Evolutionary conservation across 2,329 filamentous ascomycete genomes (phyloP).

Genomic region (Ophiostoma sp.): DNA sequence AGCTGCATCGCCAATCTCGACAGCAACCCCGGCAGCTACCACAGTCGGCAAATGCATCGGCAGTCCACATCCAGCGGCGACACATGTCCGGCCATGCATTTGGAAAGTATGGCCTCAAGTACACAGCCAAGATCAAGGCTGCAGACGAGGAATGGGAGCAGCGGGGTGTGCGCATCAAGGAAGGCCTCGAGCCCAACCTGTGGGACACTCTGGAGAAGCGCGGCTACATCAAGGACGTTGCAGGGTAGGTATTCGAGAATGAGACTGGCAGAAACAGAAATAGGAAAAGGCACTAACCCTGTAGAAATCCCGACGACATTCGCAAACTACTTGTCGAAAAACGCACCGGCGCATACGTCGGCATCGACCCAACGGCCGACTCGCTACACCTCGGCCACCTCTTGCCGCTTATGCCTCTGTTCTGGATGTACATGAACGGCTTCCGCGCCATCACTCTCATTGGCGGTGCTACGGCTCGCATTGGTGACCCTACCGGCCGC

Average conservation of each 20-base stretch:
- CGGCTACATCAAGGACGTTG: constrained; percentile 67
- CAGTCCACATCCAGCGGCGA: constrained; percentile 16
- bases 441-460: constrained; percentile 62
- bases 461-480: constrained; percentile 68
- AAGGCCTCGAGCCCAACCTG: constrained; percentile 48
- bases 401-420: constrained; percentile 74
- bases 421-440: constrained; percentile 77
- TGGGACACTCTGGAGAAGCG: constrained; percentile 65
- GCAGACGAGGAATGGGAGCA: constrained; percentile 46
- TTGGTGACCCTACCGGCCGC: constrained; percentile 73
- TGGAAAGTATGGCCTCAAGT: constrained; percentile 33
- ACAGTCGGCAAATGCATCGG: background rate
- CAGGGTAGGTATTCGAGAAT: constrained; percentile 53
- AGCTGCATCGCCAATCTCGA: background rate
- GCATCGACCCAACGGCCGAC: constrained; percentile 73
- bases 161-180: constrained; percentile 44
- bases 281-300: background rate
- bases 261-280: background rate
- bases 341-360: constrained; percentile 69
- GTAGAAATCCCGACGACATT: constrained; percentile 40
- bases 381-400: constrained; percentile 79
- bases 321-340: constrained; percentile 59
- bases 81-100: constrained; percentile 24
- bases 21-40: background rate
- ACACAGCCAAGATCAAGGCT: constrained; percentile 40